These are phyloP conservation scores for Mycena haematopus DNA, from an alignment of 768 basidiomycete genomes.

Conservation along the genomic window DNA sequence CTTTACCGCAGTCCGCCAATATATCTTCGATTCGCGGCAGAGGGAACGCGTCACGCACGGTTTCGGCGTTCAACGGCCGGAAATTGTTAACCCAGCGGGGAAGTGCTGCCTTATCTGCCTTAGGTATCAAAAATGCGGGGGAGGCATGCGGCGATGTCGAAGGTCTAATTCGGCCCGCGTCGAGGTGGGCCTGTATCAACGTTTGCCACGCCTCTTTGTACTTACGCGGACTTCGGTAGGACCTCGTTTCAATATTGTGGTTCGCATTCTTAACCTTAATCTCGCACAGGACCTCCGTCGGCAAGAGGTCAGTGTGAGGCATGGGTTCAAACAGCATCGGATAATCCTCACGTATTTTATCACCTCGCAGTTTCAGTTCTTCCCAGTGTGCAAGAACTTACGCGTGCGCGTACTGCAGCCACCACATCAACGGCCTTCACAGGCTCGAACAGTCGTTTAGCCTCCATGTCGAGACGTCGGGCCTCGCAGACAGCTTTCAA, in stretches of 20 bases:
- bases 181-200: slow-evolving; percentile 40
- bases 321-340: no score
- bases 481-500: background rate
- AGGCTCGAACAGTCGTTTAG: background rate
- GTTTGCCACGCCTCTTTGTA: no score
- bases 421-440: no score
- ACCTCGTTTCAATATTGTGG: no score
- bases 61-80: slow-evolving; percentile 28
- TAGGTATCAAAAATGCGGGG: slow-evolving; percentile 38
- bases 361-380: slow-evolving; percentile 11
- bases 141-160: slow-evolving; percentile 39
- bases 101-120: slow-evolving; percentile 24
- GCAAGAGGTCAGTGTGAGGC: slow-evolving; percentile 16
- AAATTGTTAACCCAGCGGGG: slow-evolving; percentile 32
- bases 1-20: slow-evolving; percentile 40
- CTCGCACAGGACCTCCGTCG: slow-evolving; percentile 27
- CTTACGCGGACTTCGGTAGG: no score
- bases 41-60: slow-evolving; percentile 25
- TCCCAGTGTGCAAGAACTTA: no score
- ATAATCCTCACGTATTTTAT: no score
- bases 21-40: slow-evolving; percentile 35
- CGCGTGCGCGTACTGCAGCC: no score
- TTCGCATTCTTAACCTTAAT: no score
- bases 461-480: background rate
- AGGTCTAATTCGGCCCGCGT: slow-evolving; percentile 35